Conservation (phyloP, 208 protist genomes). For the Trypanosomatidae sp. region DNA sequence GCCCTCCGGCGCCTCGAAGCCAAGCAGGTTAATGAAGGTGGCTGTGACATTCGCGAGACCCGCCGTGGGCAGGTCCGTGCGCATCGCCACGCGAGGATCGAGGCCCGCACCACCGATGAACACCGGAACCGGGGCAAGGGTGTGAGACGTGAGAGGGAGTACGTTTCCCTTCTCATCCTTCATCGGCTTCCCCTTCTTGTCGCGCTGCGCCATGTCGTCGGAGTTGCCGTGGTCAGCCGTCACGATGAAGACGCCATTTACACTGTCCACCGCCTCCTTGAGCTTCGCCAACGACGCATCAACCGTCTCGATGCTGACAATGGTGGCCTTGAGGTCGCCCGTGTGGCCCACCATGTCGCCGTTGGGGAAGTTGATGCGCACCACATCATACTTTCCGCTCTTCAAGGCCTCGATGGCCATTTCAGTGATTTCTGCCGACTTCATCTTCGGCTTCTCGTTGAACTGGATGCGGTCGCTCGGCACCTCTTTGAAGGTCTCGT, state of each 20-base stretch:
- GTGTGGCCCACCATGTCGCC: constrained; percentile 97
- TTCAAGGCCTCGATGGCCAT: constrained; percentile 88
- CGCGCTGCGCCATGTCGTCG: constrained; percentile 94
- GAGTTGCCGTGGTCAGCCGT: constrained; percentile 96
- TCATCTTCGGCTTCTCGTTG: constrained; percentile 95
- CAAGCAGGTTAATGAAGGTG: constrained; percentile 94
- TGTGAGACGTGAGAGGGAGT: constrained; percentile 93
- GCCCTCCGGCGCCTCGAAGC: constrained; percentile 86
- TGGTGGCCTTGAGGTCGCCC: constrained; percentile 87
- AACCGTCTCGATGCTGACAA: constrained; percentile 78
- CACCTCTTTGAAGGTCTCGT: constrained; percentile 93
- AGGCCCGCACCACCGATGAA: constrained; percentile 90
- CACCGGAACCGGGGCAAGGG: constrained; percentile 91
- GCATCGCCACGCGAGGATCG: constrained; percentile 79
- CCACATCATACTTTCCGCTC: constrained; percentile 89
- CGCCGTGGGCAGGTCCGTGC: constrained; percentile 78
- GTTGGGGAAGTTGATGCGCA: constrained; percentile 96
- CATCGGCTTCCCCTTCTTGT: constrained; percentile 91
- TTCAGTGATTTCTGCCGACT: constrained; percentile 92
- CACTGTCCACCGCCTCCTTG: constrained; percentile 76
- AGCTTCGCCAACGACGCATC: constrained; percentile 85
- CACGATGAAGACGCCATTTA: constrained; percentile 89
- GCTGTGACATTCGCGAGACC: constrained; percentile 94
- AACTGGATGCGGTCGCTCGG: constrained; percentile 91
- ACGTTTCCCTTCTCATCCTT: constrained; percentile 66